Base-by-base conservation (phyloP, 805 yeast genomes). In the Blastobotrys americana region DNA sequence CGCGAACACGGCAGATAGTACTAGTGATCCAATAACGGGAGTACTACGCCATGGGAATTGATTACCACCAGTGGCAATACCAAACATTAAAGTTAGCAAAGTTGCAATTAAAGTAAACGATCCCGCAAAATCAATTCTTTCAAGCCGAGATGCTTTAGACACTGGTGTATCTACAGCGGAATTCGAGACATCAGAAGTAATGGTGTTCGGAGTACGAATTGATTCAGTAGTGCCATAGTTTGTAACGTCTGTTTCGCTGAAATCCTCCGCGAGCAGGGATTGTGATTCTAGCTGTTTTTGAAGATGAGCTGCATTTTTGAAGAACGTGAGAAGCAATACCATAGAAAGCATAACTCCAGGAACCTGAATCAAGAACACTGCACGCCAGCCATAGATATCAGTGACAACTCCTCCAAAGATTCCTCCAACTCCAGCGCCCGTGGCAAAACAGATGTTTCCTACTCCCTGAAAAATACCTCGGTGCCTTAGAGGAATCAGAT, bases 381-480 rank as follows among this genome's bases (percentile, higher is more conserved):
- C 68, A 58, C 88, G 68, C 95, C 94, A 84, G 10, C 85, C 84
- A 36, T 70, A 61, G 36, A 54, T 59, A 5, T 66, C 64, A 25
- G 80, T 72, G 42, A 80, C 63, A 18, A 72, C 50, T 1, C 88
- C 87, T 59, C 75, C 62, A 68, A 73, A 17, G 63, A 44, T 42
- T 1, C 88, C 89, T 13, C 94, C 94, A 39, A 73, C 60, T 0
- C 83, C 80, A 1, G 86, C 80, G 3, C 96, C 96, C 16, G 78
- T 58, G 10, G 88, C 90, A 57, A 74, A 88, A 35, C 77, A 78
- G 16, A 87, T 69, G 59, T 87, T 87, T 28, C 83, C 83, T 42
- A 84, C 60, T 0, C 96, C 96, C 59, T 88, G 96, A 61, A 77
- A 85, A 23, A 84, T 61, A 1, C 94, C 95, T 47, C 96, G 70